phyloP scores from a whole-genome alignment of 2,329 filamentous ascomycete genomes.

The Fusarium sp. region DNA sequence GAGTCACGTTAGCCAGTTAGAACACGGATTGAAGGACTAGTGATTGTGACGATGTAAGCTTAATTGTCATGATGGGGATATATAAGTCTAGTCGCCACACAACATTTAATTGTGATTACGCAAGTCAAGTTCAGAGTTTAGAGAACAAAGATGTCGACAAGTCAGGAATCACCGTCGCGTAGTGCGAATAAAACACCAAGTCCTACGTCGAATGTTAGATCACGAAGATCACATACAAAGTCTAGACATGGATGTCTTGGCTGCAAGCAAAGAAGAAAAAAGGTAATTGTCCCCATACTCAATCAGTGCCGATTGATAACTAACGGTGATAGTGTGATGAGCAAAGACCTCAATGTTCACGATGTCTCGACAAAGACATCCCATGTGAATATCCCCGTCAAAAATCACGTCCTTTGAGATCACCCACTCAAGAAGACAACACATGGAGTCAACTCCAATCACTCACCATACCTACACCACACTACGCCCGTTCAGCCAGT shows the following conservation, averaged over 20 bases:
- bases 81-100: not conserved
- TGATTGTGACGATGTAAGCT: not conserved
- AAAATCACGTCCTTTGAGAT: not conserved
- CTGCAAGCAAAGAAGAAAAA: conserved; percentile 42
- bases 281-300: not conserved
- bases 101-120: fast-evolving
- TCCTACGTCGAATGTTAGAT: conserved; percentile 3
- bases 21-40: not conserved
- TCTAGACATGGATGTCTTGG: conserved; percentile 41
- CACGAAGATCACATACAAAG: conserved; percentile 41
- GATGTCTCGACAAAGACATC: conserved; percentile 27
- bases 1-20: not conserved
- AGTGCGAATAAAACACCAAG: not conserved
- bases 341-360: conserved; percentile 25
- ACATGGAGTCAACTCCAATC: not conserved
- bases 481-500: not conserved
- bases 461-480: not conserved
- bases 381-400: conserved; percentile 28
- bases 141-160: not conserved
- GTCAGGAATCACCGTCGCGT: not conserved
- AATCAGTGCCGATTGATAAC: fast-evolving
- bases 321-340: conserved; percentile 34
- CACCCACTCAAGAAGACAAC: not conserved
- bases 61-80: conserved; percentile 1
- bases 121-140: not conserved